Base-by-base conservation (phyloP, 192 early-diverging fungal species). In the Geranomyces variabilis region DNA sequence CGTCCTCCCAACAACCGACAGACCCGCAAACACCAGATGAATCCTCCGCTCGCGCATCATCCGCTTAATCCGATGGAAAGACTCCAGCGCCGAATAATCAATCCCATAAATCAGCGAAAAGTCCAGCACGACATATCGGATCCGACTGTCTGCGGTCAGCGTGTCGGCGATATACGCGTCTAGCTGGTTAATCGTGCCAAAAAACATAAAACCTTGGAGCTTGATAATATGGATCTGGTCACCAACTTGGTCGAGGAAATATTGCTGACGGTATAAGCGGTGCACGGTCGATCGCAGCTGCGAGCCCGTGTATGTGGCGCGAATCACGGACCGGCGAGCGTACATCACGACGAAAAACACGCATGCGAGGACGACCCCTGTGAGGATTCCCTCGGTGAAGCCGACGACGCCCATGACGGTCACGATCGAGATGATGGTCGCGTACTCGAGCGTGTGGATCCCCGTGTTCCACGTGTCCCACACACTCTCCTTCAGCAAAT, bases 371-470 rank as follows among this genome's bases (percentile, higher is more conserved):
- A 97, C 76, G 28, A 99, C 92, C 13, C 97, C 97, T 30, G 95
- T 75, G 57, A 96, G 89, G 66, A 97, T 95, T 17, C 97, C 97
- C 69, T 99, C 95, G 15, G 95, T 95, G 79, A 99, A 99, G n/a
- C 97, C 96, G 45, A 96, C 59, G 41, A 79, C 46, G 14, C 70
- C 93, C 96, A 98, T 98, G 44, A 90, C 85, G 17, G 89, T 67
- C 7, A 98, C 86, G 75, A 97, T 99, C 12, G 83, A 77, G 9
- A 88, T 55, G 36, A 99, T 96, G 7, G 95, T 99, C 22, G 89
- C 26, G 70, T 98, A 99, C 74, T 99, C 97, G 22, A 95, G 81
- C 21, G 51, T 75, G 36, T 82, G 82, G 63, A 94, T 92, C 6
- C 96, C 94, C 14, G 89, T 87, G 30, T 88, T 86, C 80, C 90